Evolutionary conservation across 805 yeast species (phyloP).

Genomic region (Candida dajiaensis): DNA sequence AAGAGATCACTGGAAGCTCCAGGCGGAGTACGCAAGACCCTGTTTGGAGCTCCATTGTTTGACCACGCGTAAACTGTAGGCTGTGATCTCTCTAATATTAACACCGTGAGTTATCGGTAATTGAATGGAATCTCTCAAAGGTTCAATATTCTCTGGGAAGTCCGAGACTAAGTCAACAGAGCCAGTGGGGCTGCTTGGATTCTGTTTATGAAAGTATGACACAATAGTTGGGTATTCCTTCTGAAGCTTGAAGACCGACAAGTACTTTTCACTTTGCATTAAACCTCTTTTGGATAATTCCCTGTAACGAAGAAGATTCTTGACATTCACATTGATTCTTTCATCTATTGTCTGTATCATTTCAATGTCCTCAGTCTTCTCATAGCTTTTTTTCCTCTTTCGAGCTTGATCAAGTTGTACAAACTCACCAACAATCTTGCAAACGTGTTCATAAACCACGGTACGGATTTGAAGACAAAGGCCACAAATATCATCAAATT

Average conservation of each 20-base stretch:
- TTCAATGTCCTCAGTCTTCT: not conserved
- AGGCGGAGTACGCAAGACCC: not conserved
- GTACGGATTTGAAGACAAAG: constrained; percentile 12
- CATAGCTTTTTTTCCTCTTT: constrained; percentile 2
- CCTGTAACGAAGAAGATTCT: constrained; percentile 6
- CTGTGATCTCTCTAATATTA: constrained; percentile 3
- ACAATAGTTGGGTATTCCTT: constrained; percentile 10
- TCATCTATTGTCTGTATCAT: constrained; percentile 1
- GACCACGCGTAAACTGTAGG: constrained; percentile 5
- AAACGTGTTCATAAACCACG: constrained; percentile 14
- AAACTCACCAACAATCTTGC: constrained; percentile 7
- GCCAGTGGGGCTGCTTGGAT: not conserved
- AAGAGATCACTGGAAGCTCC: not conserved
- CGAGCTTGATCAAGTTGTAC: constrained; percentile 5
- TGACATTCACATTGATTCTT: constrained; percentile 2
- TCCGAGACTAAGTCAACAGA: not conserved
- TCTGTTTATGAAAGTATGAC: constrained; percentile 1
- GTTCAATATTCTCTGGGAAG: not conserved
- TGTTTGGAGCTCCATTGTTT: constrained; percentile 10
- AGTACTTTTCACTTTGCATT: constrained; percentile 4
- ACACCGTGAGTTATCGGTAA: constrained; percentile 7
- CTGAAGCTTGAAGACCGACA: constrained; percentile 10
- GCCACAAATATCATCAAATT: constrained; percentile 10
- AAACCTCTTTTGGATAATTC: constrained; percentile 7
- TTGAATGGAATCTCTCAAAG: constrained; percentile 2